These are phyloP conservation scores for Neurospora sp. DNA, from an alignment of 495 filamentous ascomycete genomes.

Conservation along the genomic window DNA sequence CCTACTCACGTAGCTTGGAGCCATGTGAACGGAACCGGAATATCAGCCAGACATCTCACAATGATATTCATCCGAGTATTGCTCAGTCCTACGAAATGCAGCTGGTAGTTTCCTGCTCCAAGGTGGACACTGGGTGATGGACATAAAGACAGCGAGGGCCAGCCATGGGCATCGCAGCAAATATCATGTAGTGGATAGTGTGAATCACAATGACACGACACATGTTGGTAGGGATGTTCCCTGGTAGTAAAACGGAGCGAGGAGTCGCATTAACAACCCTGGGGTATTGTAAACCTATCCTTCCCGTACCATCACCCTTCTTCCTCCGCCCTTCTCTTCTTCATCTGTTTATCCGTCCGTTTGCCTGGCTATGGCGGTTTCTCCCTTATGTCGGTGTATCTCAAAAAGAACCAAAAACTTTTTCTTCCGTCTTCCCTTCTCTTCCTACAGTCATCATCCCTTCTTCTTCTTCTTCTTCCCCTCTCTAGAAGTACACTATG, in stretches of 20 bases:
- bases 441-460: not conserved
- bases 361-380: not conserved
- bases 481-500: not conserved
- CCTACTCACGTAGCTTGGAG: too few species aligned
- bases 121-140: not conserved
- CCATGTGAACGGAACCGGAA: too few species aligned
- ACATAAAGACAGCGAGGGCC: not conserved
- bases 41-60: too few species aligned
- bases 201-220: not conserved
- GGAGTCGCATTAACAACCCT: not conserved
- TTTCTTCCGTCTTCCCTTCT: not conserved
- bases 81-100: too few species aligned
- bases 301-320: not conserved
- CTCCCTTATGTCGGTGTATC: not conserved
- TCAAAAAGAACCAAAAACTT: not conserved
- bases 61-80: too few species aligned
- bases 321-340: not conserved
- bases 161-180: not conserved
- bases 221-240: not conserved
- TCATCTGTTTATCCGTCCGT: not conserved
- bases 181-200: not conserved
- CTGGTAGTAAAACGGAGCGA: not conserved
- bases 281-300: not conserved
- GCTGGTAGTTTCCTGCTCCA: too few species aligned
- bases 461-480: not conserved